A percentile compares a stretch with the other conserved stretches of the same genome.
phyloP scores from a whole-genome alignment of 805 yeast species.

The Candida arabinofermentans region DNA sequence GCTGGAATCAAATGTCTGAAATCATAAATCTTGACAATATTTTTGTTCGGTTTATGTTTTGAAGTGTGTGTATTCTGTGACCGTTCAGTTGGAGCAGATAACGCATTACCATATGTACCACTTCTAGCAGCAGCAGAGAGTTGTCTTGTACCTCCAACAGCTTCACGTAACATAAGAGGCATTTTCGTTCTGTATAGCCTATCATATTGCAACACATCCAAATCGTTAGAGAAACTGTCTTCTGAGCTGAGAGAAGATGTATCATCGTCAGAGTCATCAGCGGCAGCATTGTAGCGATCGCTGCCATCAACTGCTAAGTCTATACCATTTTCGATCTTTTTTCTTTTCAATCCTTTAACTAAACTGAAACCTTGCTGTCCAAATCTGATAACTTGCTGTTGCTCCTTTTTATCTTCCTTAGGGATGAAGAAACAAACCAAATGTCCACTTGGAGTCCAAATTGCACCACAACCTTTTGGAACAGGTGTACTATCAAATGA shows the following conservation, averaged over 20 bases:
- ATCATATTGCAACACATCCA: slow-evolving; percentile 62
- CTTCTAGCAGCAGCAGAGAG: slow-evolving; percentile 24
- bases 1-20: slow-evolving; percentile 72
- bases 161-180: slow-evolving; percentile 46
- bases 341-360: slow-evolving; percentile 27
- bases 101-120: slow-evolving; percentile 24
- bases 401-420: slow-evolving; percentile 40
- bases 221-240: slow-evolving; percentile 63
- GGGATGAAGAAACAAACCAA: slow-evolving; percentile 80
- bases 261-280: slow-evolving; percentile 30
- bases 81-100: slow-evolving; percentile 37
- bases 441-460: slow-evolving; percentile 77
- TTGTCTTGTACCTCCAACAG: slow-evolving; percentile 25
- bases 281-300: slow-evolving; percentile 19
- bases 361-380: slow-evolving; percentile 53
- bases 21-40: slow-evolving; percentile 61
- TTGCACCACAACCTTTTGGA: slow-evolving; percentile 91
- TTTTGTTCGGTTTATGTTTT: slow-evolving; percentile 32
- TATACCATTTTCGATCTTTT: slow-evolving; percentile 21
- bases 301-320: slow-evolving; percentile 15
- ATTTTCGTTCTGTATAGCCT: slow-evolving; percentile 45
- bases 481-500: slow-evolving; percentile 78
- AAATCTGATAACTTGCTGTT: slow-evolving; percentile 40
- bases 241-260: slow-evolving; percentile 35
- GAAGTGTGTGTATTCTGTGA: slow-evolving; percentile 27